Base-by-base conservation (phyloP, 129 eudicot genomes). In the Flaveria robusta region DNA sequence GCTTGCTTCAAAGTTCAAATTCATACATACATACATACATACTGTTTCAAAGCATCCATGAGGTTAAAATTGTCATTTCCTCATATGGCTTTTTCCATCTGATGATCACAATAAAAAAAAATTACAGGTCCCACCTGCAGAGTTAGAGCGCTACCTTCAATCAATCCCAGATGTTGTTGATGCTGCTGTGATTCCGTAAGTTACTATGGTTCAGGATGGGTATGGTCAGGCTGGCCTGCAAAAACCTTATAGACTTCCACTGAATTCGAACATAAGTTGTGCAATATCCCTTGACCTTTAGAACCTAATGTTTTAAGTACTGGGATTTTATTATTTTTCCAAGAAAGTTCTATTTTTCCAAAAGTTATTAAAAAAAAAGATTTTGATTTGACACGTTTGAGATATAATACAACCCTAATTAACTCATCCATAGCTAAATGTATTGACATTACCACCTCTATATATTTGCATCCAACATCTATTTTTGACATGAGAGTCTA, bases 131-230 rank as follows among this genome's bases (percentile, higher is more conserved):
- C 87, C 98, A 18, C 98, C 98, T 39, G 98, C 97, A 22, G 97
- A 93, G 80, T 81, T 93, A 79, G 98, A 93, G 66, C 88, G 80
- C 9, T 56, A 90, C 75, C 96, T 93, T 75, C 93, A 85, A 31
- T 88, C 96, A 4, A 86, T 86, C 54, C 96, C 93, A 29, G 86
- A 87, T 13, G 82, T 93, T 68, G 91, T 89, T 66, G 98, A 93
- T 82, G 96, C 92, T 34, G 98, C 98, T 74, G 98, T 93, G 8
- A 87, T 93, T 68, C 97, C 98, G 98, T 93, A 86, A 69, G 89
- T 82, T 74, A 5, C 39, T 10, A 3, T 0, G 7, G n/a, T 16
- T 58, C 20, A 1, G 15, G 29, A 8, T 13, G 34, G 37, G 66
- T 59, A 29, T 20, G 29, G 63, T 9, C n/a, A 59, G 66, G 37